Base-by-base conservation (phyloP, 2,329 filamentous ascomycete species). In the Fusarium brevicatenulatum region DNA sequence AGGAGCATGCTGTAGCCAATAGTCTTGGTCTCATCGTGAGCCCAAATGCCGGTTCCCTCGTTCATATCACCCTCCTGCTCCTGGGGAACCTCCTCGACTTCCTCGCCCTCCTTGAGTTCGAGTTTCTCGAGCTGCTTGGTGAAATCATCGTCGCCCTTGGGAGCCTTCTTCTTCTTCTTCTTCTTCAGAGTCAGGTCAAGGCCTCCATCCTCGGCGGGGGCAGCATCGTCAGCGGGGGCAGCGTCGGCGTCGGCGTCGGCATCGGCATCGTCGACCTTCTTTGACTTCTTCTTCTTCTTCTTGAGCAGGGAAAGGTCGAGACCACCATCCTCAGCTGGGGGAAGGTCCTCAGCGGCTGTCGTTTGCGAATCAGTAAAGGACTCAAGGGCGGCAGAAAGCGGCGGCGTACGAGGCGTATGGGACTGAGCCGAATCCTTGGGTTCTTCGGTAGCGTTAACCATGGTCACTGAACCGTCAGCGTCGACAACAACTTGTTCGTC, bases 1-100 rank as follows among this genome's bases (percentile, higher is more conserved):
- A 98, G 91, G 56, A 99, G 91, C 72, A 95, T 89, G 79, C 91
- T 89, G 89, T 98, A 99, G 80, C 89, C 91, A 84, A 98, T 94
- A 73, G 91, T 83, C 81, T 91, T 90, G 65, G 89, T 91, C 82
- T 92, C 90, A 80, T 95, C 91, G 86, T 97, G 95, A 75, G 88
- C 85, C 94, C 94, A 98, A 85, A 97, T 93, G 71, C 95, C 95
- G 47, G 94, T 97, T 76, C 95, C 95, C 81, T 91, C 89, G 77
- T 95, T 91, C 87, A 95, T 92, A 79, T 97, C 94, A 76, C 94
- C 95, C 75, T 91, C 84, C 49, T 87, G 86, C 62, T 88, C 86
- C 49, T 84, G 81, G 42, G 84, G 84, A 60, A 87, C 86, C 50
- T 85, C 84, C 58, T 82, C 81, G 50, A 81, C 85, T 74, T 86